Conservation (phyloP, 106 monocot genomes). For the Platanthera zijinensis region DNA sequence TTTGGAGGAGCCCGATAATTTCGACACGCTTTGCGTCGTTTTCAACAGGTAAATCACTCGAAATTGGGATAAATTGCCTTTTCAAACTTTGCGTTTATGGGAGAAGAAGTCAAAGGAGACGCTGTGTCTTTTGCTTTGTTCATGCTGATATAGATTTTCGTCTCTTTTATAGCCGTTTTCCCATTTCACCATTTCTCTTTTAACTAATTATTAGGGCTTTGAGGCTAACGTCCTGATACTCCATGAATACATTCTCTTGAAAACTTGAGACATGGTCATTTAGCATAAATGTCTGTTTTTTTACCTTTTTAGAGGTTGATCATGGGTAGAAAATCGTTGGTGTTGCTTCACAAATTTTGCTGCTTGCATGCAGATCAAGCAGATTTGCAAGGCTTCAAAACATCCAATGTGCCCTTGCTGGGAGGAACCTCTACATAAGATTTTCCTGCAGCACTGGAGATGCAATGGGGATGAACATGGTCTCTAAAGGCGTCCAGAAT, state of each 20-base stretch:
- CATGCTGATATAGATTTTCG: not conserved
- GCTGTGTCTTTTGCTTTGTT: not conserved
- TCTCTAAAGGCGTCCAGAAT: conserved; percentile 80
- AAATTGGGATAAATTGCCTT: not conserved
- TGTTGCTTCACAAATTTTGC: not conserved
- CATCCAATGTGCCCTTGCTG: conserved; percentile 63
- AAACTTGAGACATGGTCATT: not conserved
- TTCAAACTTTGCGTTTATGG: not conserved
- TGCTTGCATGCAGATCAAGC: conserved; percentile 46
- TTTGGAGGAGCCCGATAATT: conserved; percentile 53
- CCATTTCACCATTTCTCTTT: not conserved
- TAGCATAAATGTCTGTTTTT: not conserved
- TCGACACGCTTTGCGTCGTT: conserved; percentile 44
- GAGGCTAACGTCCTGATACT: not conserved
- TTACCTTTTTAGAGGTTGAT: not conserved
- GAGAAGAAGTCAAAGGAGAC: too few species aligned
- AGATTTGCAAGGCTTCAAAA: conserved; percentile 70
- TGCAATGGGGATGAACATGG: conserved; percentile 99
- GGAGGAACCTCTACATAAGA: conserved; percentile 80
- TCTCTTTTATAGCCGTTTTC: not conserved
- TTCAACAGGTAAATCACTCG: conserved; percentile 54
- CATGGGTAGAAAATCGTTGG: too few species aligned
- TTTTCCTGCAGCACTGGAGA: conserved; percentile 77
- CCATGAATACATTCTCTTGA: not conserved
- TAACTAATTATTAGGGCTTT: not conserved